These are phyloP conservation scores for Talaromyces marneffei DNA, from an alignment of 2,329 filamentous ascomycete species.

Conservation along the genomic window DNA sequence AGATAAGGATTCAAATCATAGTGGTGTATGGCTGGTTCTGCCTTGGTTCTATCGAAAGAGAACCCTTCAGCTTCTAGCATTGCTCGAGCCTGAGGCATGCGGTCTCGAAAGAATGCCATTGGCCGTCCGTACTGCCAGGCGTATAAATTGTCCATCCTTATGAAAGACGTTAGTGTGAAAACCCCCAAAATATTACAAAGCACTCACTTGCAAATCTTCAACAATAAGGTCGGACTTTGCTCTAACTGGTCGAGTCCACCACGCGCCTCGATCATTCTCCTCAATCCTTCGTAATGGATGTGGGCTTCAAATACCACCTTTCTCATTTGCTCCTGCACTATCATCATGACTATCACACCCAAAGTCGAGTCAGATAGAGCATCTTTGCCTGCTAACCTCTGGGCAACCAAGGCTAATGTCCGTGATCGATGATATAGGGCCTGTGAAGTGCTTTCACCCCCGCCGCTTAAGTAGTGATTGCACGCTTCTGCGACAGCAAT, in stretches of 20 bases:
- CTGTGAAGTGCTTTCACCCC: slow-evolving; percentile 1
- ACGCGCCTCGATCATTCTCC: not conserved
- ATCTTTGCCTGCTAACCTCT: slow-evolving; percentile 4
- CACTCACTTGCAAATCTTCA: slow-evolving; percentile 14
- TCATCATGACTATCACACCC: slow-evolving; percentile 8
- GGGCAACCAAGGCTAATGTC: not conserved
- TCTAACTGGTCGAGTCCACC: slow-evolving; percentile 7
- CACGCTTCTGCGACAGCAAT: slow-evolving; percentile 6
- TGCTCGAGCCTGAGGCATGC: not conserved
- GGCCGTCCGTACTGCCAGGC: slow-evolving; percentile 8
- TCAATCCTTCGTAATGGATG: slow-evolving; percentile 10
- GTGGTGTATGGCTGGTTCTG: not conserved
- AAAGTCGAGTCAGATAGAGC: slow-evolving; percentile 11
- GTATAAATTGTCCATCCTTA: slow-evolving; percentile 10
- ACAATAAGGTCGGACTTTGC: not conserved
- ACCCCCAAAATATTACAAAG: not conserved
- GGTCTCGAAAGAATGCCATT: slow-evolving; percentile 7
- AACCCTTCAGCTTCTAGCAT: slow-evolving; percentile 6
- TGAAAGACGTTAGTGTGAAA: not conserved
- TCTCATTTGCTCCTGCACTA: slow-evolving; percentile 11
- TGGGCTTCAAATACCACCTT: not conserved
- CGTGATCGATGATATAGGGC: slow-evolving; percentile 8
- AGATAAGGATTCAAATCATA: not conserved
- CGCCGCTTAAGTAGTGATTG: not conserved
- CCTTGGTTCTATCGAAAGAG: not conserved